Percentiles rank a stretch among this genome's conserved stretches.
phyloP scores from a whole-genome alignment of 129 eudicot species.

The Lactuca saligna region DNA sequence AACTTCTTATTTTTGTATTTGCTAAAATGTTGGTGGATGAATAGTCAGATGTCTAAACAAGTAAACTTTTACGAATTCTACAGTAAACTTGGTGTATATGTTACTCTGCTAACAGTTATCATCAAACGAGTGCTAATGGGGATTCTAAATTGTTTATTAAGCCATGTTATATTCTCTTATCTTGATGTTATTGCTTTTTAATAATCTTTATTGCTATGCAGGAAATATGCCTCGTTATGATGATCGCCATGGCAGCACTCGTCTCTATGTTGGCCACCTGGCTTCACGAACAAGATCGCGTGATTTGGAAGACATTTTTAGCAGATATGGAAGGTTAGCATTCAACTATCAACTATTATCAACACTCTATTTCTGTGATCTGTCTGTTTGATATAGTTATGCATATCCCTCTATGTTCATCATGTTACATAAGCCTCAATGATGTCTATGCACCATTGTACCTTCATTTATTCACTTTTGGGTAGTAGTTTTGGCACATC shows the following conservation, averaged over 20 bases:
- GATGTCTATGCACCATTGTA: constrained; percentile 3
- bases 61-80: constrained; percentile 4
- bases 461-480: constrained; percentile 6
- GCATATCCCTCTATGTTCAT: not conserved
- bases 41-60: not conserved
- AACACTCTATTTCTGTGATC: not conserved
- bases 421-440: not conserved
- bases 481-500: not conserved
- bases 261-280: constrained; percentile 86
- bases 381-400: constrained; percentile 11
- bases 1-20: not conserved
- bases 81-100: not conserved
- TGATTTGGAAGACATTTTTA: constrained; percentile 72
- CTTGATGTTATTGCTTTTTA: constrained; percentile 11
- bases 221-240: constrained; percentile 74
- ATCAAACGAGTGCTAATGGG: not conserved
- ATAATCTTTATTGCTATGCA: constrained; percentile 1
- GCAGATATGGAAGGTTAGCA: constrained; percentile 87
- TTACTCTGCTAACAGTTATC: not conserved
- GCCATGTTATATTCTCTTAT: not conserved
- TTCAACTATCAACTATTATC: not conserved
- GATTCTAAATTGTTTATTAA: not conserved
- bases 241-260: constrained; percentile 72
- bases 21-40: not conserved
- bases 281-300: constrained; percentile 81